Evolutionary conservation across 1,284 basidiomycete species (phyloP).

Genomic region (Ustilago shanxiensis): DNA sequence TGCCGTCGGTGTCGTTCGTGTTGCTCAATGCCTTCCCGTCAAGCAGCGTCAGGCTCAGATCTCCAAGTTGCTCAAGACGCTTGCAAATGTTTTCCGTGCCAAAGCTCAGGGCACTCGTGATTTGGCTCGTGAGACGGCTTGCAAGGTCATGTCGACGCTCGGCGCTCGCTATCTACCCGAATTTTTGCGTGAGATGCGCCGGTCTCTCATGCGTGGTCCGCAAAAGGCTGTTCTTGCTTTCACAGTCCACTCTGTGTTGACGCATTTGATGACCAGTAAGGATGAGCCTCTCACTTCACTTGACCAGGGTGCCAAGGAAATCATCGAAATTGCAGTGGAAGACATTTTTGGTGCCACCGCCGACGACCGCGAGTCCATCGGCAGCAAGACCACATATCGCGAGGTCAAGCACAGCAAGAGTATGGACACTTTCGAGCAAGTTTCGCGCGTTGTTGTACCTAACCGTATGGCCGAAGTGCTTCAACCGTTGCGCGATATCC

Average conservation of each 20-base stretch:
- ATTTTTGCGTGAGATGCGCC: constrained; percentile 83
- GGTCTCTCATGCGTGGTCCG: constrained; percentile 87
- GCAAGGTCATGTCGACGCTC: constrained; percentile 82
- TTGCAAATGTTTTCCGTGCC: constrained; percentile 89
- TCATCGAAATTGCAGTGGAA: constrained; percentile 86
- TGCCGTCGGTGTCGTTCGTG: constrained; percentile 85
- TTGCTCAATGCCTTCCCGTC: constrained; percentile 85
- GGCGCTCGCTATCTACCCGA: constrained; percentile 82
- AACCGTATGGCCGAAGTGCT: constrained; percentile 80
- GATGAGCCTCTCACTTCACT: constrained; percentile 74
- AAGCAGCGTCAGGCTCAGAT: constrained; percentile 75
- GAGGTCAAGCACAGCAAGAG: constrained; percentile 69
- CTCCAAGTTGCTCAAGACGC: constrained; percentile 82
- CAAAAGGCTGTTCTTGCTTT: constrained; percentile 93
- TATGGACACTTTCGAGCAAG: constrained; percentile 68
- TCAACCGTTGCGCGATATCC: constrained; percentile 83
- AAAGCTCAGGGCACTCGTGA: constrained; percentile 95
- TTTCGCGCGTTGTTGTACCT: constrained; percentile 59
- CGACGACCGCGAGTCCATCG: constrained; percentile 88
- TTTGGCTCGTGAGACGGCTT: constrained; percentile 84
- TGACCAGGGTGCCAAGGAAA: constrained; percentile 81
- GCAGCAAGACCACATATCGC: constrained; percentile 84
- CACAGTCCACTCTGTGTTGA: constrained; percentile 84
- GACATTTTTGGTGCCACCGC: constrained; percentile 95
- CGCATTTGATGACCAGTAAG: constrained; percentile 72